Evolutionary conservation across 345 rosid genomes (phyloP), one percentile per base, ranked within the genome.

Genomic region (Boechera stricta): DNA sequence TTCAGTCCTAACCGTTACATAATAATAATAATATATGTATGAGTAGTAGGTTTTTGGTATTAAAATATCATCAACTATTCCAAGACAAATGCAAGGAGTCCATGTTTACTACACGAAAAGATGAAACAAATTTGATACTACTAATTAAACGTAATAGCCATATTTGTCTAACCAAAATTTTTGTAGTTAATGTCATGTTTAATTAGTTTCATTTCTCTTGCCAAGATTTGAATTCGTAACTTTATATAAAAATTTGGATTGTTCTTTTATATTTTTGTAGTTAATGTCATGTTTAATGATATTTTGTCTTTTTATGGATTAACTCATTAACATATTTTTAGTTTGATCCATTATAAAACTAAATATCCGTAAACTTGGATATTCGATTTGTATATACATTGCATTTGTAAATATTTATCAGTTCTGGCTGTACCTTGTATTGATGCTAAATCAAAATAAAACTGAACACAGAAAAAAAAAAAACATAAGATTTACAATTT

Each of bases 41-140:
- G 8, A 15, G 9, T n/a, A n/a, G 52, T 47, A 47, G 52, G 52
- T 36, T n/a, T 47, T 47, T 91, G 49, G 13, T 44, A 44, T 13
- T 13, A 32, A 53, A 24, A 11, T 18, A 13, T 53, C 59, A 54
- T 11, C 15, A 54, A 54, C 35, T 54, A 28, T 26, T 26, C 4
- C 2, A 26, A 24, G 32, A 28, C 16, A 12, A 29, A 54, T 11
- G 7, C 42, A 38, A 9, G 4, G 42, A 38, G 11, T 9, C 18
- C 7, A 15, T 15, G 7, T 45, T 45, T 0, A 15, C 4, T 45
- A 15, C 18, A 13, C 21, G 5, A 53, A 52, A 24, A 24, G 8
- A 10, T 8, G 1, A 9, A 8, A 1, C 3, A 51, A 51, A 21
- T 3, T 16, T 51, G 31, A 24, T 53, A 53, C n/a, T 9, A 38